Conservation (phyloP, 768 basidiomycete genomes). For the Russula virescens region DNA sequence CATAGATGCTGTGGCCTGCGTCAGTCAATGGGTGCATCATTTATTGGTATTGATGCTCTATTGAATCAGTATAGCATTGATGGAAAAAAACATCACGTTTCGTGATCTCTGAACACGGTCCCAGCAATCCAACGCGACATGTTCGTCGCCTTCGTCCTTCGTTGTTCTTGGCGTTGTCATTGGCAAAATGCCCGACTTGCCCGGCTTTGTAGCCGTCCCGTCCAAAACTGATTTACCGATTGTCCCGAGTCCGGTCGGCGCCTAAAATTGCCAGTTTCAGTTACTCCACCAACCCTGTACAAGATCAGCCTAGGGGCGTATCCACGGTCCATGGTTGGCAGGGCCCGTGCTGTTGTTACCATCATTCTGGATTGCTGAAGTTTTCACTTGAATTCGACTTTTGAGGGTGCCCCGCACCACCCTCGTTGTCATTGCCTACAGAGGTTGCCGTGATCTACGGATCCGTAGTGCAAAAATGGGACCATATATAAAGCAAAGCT, state of each 20-base stretch:
- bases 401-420: background rate
- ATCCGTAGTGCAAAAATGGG: background rate
- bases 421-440: slow-evolving; percentile 5
- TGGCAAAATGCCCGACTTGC: background rate
- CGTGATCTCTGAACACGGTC: background rate
- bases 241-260: background rate
- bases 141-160: background rate
- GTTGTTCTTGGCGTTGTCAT: background rate
- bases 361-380: background rate
- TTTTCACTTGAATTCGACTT: background rate
- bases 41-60: background rate
- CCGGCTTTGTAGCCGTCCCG: background rate
- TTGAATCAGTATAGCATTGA: too few species aligned
- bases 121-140: background rate
- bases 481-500: background rate
- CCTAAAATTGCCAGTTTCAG: too few species aligned
- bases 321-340: too few species aligned
- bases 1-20: too few species aligned
- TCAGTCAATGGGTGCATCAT: background rate
- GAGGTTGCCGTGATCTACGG: background rate
- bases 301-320: too few species aligned
- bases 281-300: too few species aligned
- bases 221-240: background rate
- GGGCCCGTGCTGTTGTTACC: background rate
- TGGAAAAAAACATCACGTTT: background rate